Percentiles rank a stretch among this genome's conserved stretches.
Evolutionary conservation across 2,329 filamentous ascomycete genomes (phyloP).

Genomic region (Neurospora crassa): DNA sequence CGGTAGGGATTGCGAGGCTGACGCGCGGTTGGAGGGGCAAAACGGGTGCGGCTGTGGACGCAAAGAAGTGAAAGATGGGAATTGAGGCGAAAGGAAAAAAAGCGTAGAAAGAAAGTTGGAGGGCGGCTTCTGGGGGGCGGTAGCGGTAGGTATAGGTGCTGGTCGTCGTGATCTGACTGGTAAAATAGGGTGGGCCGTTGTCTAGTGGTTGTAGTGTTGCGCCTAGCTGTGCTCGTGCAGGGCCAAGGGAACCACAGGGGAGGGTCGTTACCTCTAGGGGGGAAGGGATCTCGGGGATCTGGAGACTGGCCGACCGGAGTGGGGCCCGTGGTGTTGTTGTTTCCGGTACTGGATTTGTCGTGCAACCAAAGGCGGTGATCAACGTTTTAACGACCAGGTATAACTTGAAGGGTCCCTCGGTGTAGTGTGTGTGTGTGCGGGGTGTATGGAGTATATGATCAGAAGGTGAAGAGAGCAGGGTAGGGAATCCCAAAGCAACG

Average conservation of each 20-base stretch:
- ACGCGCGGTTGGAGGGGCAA: neutral
- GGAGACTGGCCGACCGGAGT: neutral
- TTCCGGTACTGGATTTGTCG: neutral
- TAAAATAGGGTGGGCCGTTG: neutral
- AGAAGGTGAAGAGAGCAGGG: neutral
- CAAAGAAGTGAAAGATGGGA: neutral
- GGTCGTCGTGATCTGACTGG: neutral
- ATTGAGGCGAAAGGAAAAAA: neutral
- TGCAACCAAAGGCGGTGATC: neutral
- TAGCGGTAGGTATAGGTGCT: neutral
- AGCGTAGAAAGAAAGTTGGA: constrained; percentile 1
- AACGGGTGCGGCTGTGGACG: neutral
- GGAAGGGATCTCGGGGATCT: neutral
- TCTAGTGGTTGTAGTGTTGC: neutral
- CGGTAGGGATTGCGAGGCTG: neutral
- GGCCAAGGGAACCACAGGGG: neutral
- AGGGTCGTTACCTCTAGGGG: neutral
- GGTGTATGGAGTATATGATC: neutral
- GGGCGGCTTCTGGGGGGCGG: neutral
- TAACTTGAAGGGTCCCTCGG: neutral
- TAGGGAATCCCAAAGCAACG: neutral
- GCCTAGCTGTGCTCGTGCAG: neutral
- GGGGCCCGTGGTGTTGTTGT: neutral
- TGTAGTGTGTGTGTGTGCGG: neutral
- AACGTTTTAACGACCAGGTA: neutral